Base-by-base conservation (phyloP, 106 monocot genomes). In the Amphibolis antarctica region DNA sequence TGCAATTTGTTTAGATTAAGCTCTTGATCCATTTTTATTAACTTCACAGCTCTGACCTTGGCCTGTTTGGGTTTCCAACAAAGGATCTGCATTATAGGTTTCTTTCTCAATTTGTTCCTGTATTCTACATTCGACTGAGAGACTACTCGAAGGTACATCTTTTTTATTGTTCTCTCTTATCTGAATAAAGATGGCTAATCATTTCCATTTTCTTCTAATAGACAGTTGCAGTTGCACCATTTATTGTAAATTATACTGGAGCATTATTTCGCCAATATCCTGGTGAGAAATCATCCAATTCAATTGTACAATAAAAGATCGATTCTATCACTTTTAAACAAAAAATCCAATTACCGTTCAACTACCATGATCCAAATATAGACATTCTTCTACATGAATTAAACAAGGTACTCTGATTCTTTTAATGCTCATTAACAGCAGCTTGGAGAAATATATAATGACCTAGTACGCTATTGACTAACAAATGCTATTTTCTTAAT, bases 21-120 rank as follows among this genome's bases (percentile, higher is more conserved):
- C 55, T 4, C 11, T 55, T 55, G 12, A 55, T 55, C 27, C 27
- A 21, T 55, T 62, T 12, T 48, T 64, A 46, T 66, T 31, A 22
- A 70, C 63, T 30, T 66, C 76, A 58, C 86, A 96, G 96, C 19
- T 86, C 96, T 68, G 96, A 96, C 69, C 78, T 96, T 49, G 96
- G 96, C 27, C 76, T 96, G 52, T 64, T 89, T 22, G 96, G 96
- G 53, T 96, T 96, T 58, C 96, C 96, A 50, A 55, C 80, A 46
- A 96, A 96, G 76, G 96, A 96, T 72, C 52, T 96, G 81, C 96
- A 96, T 70, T 96, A 89, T 67, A 77, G 86, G n/a, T 96, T 96
- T 84, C 96, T 96, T 79, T 89, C 89, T 68, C 89, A 89, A 67
- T 96, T 86, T 72, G 28, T 69, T 63, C 96, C 96, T 58, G 78